Evolutionary conservation across 371 early-diverging fungal species (phyloP), one percentile per base, ranked within the genome.

Genomic region (Batrachochytrium dendrobatidis): DNA sequence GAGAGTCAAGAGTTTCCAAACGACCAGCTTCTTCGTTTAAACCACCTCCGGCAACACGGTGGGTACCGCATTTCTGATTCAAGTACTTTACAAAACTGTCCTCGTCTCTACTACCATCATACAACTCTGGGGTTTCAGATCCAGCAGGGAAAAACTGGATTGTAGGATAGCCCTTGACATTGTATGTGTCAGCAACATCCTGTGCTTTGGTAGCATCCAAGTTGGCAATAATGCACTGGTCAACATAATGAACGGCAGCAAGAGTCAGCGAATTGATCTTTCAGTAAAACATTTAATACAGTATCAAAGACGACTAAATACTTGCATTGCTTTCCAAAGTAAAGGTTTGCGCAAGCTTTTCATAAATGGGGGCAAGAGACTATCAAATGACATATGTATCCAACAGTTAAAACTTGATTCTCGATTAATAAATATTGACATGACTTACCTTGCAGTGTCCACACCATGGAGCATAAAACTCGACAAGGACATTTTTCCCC

Each of bases 31-130:
- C 55, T 26, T 69, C 71, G 52, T 72, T 70, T 17, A 91, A 81
- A 15, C 83, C 76, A 53, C 95, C 95, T 46, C 90, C 92, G 8
- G 79, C 80, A 53, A 79, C 64, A 61, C 94, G 87, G 35, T 87
- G 72, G 10, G 94, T 90, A 29, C 88, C 88, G 64, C 87, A 83
- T 55, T 92, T 81, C 65, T 88, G 76, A 84, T 96, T 96, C 69
- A 96, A 79, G 72, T 84, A 96, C 8, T 82, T 80, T 50, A 95
- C 74, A 68, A 96, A 87, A 61, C 82, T 90, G 66, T 82, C 81
- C 69, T 90, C 88, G 50, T 79, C 66, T 63, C 95, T 88, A 34
- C 80, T 84, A 46, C 85, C 87, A 29, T 86, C 82, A 69, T 90
- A 95, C 44, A 79, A 79, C 56, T 84, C 73, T 15, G 90, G 86